Conservation (phyloP, 306 rosid genomes). For the peach (Prunus persica) region DNA sequence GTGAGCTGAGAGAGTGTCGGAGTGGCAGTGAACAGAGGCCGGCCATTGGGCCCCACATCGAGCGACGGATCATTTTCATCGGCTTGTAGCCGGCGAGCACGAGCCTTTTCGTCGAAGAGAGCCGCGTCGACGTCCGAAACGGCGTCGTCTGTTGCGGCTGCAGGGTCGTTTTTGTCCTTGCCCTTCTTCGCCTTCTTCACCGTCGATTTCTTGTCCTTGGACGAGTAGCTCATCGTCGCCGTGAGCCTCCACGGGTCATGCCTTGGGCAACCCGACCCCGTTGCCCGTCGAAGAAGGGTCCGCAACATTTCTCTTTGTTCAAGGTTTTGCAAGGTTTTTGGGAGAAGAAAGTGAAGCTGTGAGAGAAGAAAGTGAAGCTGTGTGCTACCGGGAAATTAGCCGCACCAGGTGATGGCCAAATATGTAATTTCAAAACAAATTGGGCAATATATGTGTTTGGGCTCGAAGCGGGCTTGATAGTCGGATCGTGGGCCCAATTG, state of each 20-base stretch:
- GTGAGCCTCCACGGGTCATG: conserved; percentile 18
- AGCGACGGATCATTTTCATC: conserved; percentile 70
- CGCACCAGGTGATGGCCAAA: background rate
- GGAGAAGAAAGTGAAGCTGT: background rate
- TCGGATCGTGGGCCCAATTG: background rate
- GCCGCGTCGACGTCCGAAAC: conserved; percentile 36
- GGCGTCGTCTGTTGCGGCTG: conserved; percentile 18
- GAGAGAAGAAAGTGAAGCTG: background rate
- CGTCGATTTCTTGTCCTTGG: conserved; percentile 38
- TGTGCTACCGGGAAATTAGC: background rate
- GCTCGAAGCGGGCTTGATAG: background rate
- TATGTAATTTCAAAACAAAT: background rate
- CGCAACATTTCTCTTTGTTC: conserved; percentile 48
- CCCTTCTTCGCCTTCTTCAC: conserved; percentile 33
- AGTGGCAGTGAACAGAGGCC: conserved; percentile 63
- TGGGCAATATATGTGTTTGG: background rate
- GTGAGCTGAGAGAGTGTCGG: conserved; percentile 58
- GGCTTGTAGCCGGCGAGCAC: conserved; percentile 58
- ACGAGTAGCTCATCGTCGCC: conserved; percentile 33
- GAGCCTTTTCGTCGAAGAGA: conserved; percentile 45
- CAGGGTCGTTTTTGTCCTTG: conserved; percentile 32
- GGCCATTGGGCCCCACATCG: conserved; percentile 65
- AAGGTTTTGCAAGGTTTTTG: conserved; percentile 39
- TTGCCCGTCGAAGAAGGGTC: conserved; percentile 40
- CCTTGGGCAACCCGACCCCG: conserved; percentile 23